A percentile compares a stretch with the other conserved stretches of the same genome.
Conservation (phyloP, 2,329 filamentous ascomycete genomes). For the Fusarium foetens region DNA sequence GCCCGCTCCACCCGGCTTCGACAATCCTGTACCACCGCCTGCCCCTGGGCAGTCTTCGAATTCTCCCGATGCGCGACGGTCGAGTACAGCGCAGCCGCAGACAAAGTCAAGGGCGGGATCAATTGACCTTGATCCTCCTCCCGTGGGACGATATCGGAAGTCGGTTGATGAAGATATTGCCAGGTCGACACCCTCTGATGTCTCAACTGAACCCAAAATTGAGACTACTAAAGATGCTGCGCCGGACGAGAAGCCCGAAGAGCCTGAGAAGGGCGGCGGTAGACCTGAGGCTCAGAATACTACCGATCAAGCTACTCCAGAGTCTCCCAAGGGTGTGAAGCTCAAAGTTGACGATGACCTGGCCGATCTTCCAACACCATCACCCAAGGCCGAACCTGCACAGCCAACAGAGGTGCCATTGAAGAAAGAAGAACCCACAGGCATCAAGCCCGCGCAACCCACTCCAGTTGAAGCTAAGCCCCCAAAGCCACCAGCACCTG, state of each 20-base stretch:
- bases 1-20: slow-evolving; percentile 36
- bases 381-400: not conserved
- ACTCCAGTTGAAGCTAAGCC: not conserved
- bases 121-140: slow-evolving; percentile 28
- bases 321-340: not conserved
- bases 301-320: not conserved
- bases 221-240: not conserved
- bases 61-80: not conserved
- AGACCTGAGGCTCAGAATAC: not conserved
- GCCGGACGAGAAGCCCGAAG: not conserved
- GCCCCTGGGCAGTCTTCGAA: slow-evolving; percentile 6
- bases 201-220: not conserved
- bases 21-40: slow-evolving; percentile 25
- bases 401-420: not conserved
- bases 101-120: slow-evolving; percentile 7
- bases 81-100: not conserved
- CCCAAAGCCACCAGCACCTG: not conserved
- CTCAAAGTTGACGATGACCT: slow-evolving; percentile 5
- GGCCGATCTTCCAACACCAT: not conserved
- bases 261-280: not conserved
- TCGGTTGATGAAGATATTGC: not conserved
- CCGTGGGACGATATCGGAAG: slow-evolving; percentile 1
- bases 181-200: not conserved
- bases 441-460: not conserved
- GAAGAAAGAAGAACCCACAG: not conserved